Conservation (phyloP, 2,329 filamentous ascomycete species). For the Penicillium sumatraense region DNA sequence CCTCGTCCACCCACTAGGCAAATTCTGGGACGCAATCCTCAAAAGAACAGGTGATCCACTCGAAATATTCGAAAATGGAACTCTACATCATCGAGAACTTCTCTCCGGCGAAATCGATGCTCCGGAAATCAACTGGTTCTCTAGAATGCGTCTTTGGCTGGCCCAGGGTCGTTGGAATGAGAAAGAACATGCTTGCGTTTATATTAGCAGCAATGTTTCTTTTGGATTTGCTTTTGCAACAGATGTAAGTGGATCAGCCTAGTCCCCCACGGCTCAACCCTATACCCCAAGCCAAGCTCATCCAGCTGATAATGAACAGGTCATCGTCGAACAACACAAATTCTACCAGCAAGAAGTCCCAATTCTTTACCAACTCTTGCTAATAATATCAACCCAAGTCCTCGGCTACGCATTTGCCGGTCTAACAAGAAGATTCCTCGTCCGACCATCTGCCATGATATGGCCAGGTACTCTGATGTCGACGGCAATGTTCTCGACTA, state of each 20-base stretch:
- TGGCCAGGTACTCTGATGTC: conserved; percentile 90
- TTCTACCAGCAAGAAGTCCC: conserved; percentile 84
- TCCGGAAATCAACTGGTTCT: conserved; percentile 28
- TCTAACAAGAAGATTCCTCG: conserved; percentile 77
- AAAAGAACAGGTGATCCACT: conserved; percentile 63
- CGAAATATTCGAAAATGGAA: conserved; percentile 64
- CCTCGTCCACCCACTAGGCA: conserved; percentile 81
- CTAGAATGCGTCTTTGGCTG: conserved; percentile 70
- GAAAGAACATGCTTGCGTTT: conserved; percentile 87
- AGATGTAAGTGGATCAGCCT: conserved; percentile 60
- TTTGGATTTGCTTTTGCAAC: conserved; percentile 90
- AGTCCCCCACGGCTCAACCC: no score
- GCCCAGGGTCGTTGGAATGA: conserved; percentile 83
- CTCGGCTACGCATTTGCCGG: conserved; percentile 86
- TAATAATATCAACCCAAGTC: conserved; percentile 85
- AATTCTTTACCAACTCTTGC: conserved; percentile 77
- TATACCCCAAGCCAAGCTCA: no score
- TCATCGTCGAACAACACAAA: conserved; percentile 86
- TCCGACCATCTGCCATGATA: conserved; percentile 86
- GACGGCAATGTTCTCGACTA: conserved; percentile 83
- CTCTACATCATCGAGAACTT: conserved; percentile 52
- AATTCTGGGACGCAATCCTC: conserved; percentile 75
- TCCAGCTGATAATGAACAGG: conserved; percentile 40
- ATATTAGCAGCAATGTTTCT: conserved; percentile 86
- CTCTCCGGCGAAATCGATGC: conserved; percentile 13